Evolutionary conservation across 176 grass and related monocot species (phyloP).

Genomic region (Rhynchospora tenuis): DNA sequence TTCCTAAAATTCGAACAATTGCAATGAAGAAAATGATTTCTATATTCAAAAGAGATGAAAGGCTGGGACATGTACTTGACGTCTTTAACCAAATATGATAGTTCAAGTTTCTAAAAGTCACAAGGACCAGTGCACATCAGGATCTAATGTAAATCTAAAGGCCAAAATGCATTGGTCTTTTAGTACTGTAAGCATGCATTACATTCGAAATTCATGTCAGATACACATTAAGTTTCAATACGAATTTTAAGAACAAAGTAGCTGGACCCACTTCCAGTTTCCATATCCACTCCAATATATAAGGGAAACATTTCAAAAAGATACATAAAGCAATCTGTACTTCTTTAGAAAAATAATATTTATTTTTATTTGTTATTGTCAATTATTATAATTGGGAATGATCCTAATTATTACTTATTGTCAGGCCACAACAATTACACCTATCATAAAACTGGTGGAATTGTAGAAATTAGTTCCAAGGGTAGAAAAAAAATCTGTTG

Average conservation of each 20-base stretch:
- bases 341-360: too few relatives aligned
- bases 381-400: background rate
- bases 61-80: background rate
- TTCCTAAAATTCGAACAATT: conserved; percentile 36
- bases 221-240: background rate
- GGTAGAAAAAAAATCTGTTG: too few relatives aligned
- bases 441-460: background rate
- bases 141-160: background rate
- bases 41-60: background rate
- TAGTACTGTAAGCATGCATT: background rate
- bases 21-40: background rate
- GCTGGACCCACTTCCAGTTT: background rate
- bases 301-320: background rate
- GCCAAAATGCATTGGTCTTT: background rate
- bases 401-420: background rate
- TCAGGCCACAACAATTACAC: background rate
- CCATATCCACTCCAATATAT: background rate
- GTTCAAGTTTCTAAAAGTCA: background rate
- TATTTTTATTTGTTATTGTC: too few relatives aligned
- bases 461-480: too few relatives aligned
- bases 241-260: background rate
- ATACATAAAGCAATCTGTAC: background rate
- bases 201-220: background rate
- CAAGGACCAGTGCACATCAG: background rate
- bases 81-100: background rate